These are phyloP conservation scores for Ceratobasidium sp. DNA, from an alignment of 1,284 basidiomycete species.

Conservation along the genomic window DNA sequence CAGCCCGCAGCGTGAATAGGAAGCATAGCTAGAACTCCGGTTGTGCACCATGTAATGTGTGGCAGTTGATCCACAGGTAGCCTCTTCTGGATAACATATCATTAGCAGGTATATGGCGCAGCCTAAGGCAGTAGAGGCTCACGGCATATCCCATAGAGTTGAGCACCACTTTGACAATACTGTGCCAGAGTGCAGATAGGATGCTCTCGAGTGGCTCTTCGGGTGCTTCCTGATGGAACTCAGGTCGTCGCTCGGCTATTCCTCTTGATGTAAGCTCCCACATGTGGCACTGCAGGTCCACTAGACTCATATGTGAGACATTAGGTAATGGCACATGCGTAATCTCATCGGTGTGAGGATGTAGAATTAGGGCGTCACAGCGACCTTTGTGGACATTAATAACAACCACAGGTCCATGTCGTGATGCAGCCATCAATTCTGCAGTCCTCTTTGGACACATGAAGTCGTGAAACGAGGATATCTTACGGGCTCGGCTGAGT, in stretches of 20 bases:
- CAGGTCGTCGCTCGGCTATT: background rate
- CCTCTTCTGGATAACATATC: background rate
- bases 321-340: background rate
- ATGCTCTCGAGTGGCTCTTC: background rate
- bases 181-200: slow-evolving; percentile 6
- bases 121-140: background rate
- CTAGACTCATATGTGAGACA: background rate
- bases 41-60: slow-evolving; percentile 24
- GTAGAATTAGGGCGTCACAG: slow-evolving; percentile 28
- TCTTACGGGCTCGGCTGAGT: background rate
- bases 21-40: slow-evolving; percentile 6
- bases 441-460: background rate
- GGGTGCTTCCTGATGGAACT: background rate
- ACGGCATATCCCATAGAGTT: background rate
- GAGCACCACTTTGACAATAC: slow-evolving; percentile 1
- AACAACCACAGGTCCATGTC: background rate
- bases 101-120: no score
- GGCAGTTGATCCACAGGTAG: background rate
- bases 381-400: slow-evolving; percentile 17
- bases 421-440: slow-evolving; percentile 4
- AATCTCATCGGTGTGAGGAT: background rate
- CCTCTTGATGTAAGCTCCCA: no score
- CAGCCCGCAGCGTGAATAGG: slow-evolving; percentile 25
- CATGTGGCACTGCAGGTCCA: background rate
- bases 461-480: slow-evolving; percentile 18